Evolutionary conservation across 2,329 filamentous ascomycete genomes (phyloP), one percentile per base, ranked within the genome.

Genomic region (Aphanoascus verrucosus): DNA sequence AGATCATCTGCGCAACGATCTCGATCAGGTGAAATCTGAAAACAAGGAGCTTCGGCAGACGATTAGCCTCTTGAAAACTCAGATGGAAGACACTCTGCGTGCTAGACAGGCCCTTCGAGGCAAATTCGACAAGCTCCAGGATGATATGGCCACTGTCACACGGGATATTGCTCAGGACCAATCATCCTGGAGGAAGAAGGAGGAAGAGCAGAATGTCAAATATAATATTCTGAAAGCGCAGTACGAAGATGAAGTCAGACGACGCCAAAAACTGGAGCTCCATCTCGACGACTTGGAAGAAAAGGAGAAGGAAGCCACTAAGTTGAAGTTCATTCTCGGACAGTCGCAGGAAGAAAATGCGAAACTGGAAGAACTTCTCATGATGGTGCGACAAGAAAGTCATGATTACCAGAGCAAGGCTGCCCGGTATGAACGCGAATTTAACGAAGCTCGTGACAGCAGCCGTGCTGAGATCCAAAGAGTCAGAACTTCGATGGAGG

Each of bases 101-200:
- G 80, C 94, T 55, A 84, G 89, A 55, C 88, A 95, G 65, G 82
- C 78, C 56, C 90, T 94, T 80, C 84, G 88, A 60, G 76, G 77
- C 66, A 94, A 93, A 69, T 86, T 96, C 63, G 81, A 91, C 61
- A 82, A 82, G 56, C 75, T 98, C 38, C 90, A 97, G 69, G 81
- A 88, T 58, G 88, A 96, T 61, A 91, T 97, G 84, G 80, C 83
- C 32, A 76, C 76, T 53, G 86, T 88, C 47, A 84, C 87, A 51
- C 81, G 82, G 45, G 85, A 94, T 57, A 82, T 96, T 57, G 83
- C 85, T 19, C 82, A 86, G 62, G 90, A 97, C 65, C 91, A 90
- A 65, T 82, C 85, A 31, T 77, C 80, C 35, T 90, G 86, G 71
- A 81, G 82, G 62, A 85, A 86, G 70, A 85, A 71, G 54, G 80